Evolutionary conservation across 1,139 yeast genomes (phyloP).

Genomic region (Hanseniaspora sp.): DNA sequence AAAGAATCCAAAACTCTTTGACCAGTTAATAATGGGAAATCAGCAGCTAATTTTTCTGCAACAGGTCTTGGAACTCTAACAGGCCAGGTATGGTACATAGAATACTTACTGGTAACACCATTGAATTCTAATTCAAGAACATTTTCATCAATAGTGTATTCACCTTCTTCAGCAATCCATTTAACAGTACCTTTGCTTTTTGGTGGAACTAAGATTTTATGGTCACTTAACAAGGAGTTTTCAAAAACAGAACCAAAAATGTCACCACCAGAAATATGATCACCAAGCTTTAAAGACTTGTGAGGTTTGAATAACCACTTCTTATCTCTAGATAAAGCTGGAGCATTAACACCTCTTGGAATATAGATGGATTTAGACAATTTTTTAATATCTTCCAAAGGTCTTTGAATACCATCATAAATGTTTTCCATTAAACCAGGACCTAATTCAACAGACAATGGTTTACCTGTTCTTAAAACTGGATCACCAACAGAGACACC

Average conservation of each 20-base stretch:
- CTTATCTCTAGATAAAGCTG: slow-evolving; percentile 71
- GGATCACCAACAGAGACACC: slow-evolving; percentile 99
- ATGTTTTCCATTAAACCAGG: slow-evolving; percentile 99
- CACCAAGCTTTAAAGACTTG: slow-evolving; percentile 64
- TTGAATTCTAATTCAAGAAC: slow-evolving; percentile 89
- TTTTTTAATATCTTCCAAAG: slow-evolving; percentile 82
- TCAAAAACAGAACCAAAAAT: slow-evolving; percentile 88
- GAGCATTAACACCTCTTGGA: slow-evolving; percentile 97
- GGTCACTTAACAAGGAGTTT: slow-evolving; percentile 83
- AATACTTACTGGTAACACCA: slow-evolving; percentile 66
- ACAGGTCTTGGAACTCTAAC: slow-evolving; percentile 99
- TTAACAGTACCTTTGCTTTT: slow-evolving; percentile 96
- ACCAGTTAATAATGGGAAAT: slow-evolving; percentile 91
- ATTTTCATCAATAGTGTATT: slow-evolving; percentile 80
- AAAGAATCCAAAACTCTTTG: slow-evolving; percentile 96
- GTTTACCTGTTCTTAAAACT: slow-evolving; percentile 93
- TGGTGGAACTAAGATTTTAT: slow-evolving; percentile 90
- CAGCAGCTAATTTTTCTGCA: slow-evolving; percentile 82
- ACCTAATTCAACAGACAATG: slow-evolving; percentile 93
- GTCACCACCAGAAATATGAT: slow-evolving; percentile 97
- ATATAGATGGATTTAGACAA: slow-evolving; percentile 82
- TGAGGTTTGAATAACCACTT: slow-evolving; percentile 84
- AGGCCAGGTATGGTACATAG: slow-evolving; percentile 99
- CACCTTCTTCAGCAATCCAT: slow-evolving; percentile 77
- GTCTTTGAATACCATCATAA: slow-evolving; percentile 98